Evolutionary conservation across 352 stramenopile species (phyloP).

Genomic region (Globisporangium splendens): DNA sequence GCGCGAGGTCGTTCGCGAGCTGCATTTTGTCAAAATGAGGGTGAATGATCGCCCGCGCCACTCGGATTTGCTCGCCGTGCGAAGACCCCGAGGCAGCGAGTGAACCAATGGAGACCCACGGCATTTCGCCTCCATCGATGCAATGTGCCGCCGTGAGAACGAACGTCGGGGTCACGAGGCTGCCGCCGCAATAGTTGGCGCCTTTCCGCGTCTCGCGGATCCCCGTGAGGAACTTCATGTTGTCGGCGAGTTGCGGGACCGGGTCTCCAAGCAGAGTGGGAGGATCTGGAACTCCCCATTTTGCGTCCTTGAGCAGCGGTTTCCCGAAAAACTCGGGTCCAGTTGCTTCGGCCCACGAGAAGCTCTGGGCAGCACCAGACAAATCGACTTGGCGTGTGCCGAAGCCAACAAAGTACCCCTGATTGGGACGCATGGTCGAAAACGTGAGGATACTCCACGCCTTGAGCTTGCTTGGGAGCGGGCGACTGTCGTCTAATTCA

Average conservation of each 20-base stretch:
- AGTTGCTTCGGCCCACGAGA: constrained; percentile 8
- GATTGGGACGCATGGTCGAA: too few relatives aligned
- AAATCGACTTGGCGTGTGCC: constrained; percentile 3
- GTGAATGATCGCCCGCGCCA: constrained; percentile 20
- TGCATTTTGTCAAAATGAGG: constrained; percentile 12
- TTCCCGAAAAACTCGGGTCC: constrained; percentile 10
- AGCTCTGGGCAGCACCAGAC: not conserved
- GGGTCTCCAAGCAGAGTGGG: not conserved
- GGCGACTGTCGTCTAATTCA: too few relatives aligned
- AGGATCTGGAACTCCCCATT: not conserved
- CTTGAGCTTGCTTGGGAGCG: too few relatives aligned
- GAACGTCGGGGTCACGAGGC: constrained; percentile 6
- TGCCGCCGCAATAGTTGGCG: constrained; percentile 11
- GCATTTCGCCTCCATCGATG: constrained; percentile 11
- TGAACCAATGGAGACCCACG: constrained; percentile 23
- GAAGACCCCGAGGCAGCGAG: constrained; percentile 13
- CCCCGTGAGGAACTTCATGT: constrained; percentile 10
- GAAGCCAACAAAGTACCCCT: constrained; percentile 1
- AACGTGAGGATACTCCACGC: too few relatives aligned
- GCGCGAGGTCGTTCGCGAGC: constrained; percentile 17
- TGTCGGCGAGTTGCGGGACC: not conserved
- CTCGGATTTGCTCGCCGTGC: constrained; percentile 25
- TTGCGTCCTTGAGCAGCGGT: not conserved
- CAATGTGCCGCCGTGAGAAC: constrained; percentile 14
- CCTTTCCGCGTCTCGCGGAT: constrained; percentile 5